A percentile compares a stretch with the other conserved stretches of the same genome.
phyloP scores from a whole-genome alignment of 768 basidiomycete species.

The Suillus hirtellus region DNA sequence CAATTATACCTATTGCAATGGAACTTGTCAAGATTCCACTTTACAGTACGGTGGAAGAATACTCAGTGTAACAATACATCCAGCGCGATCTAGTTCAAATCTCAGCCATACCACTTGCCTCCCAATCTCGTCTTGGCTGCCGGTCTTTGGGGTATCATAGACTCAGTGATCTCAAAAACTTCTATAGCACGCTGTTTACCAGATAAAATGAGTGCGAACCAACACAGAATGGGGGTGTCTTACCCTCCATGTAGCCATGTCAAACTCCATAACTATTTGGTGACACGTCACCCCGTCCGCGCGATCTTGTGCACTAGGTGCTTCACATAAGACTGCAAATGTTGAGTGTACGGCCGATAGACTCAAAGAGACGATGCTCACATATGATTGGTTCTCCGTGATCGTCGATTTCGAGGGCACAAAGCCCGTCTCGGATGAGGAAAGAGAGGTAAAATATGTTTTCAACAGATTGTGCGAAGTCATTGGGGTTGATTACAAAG shows the following conservation, averaged over 20 bases:
- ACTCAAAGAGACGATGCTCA: slow-evolving; percentile 34
- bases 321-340: slow-evolving; percentile 58
- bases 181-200: slow-evolving; percentile 75
- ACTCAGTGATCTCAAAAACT: slow-evolving; percentile 75
- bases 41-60: slow-evolving; percentile 1
- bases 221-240: slow-evolving; percentile 18
- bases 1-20: slow-evolving; percentile 2
- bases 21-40: not conserved
- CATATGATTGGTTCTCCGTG: slow-evolving; percentile 77
- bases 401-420: slow-evolving; percentile 65
- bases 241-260: slow-evolving; percentile 88
- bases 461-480: slow-evolving; percentile 93
- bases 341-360: not conserved
- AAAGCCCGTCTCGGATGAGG: slow-evolving; percentile 82
- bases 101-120: slow-evolving; percentile 72
- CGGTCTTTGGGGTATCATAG: slow-evolving; percentile 75
- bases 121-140: slow-evolving; percentile 56
- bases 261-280: slow-evolving; percentile 91
- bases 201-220: slow-evolving; percentile 1
- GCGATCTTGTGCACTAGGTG: slow-evolving; percentile 65
- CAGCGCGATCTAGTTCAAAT: not conserved
- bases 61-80: not conserved
- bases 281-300: slow-evolving; percentile 63
- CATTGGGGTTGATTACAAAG: slow-evolving; percentile 86
- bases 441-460: slow-evolving; percentile 96